These are phyloP conservation scores for Chiua sp. DNA, from an alignment of 1,284 basidiomycete genomes.

Conservation along the genomic window DNA sequence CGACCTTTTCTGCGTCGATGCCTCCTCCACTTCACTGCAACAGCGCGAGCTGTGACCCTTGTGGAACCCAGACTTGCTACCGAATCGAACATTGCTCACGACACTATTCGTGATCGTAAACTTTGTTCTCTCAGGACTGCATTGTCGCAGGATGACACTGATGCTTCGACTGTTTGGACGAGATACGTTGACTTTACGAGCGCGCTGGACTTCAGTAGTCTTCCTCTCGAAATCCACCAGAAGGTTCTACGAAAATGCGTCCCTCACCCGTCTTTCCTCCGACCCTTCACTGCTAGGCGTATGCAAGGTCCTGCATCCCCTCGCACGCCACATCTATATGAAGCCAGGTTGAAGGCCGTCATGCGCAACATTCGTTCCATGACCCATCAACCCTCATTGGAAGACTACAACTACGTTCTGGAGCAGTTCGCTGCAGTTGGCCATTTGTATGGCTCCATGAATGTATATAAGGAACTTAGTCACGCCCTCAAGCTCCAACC, in stretches of 20 bases:
- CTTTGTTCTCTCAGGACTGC: slow-evolving; percentile 37
- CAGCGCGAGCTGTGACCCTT: slow-evolving; percentile 4
- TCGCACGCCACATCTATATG: slow-evolving; percentile 53
- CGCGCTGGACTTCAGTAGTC: slow-evolving; percentile 46
- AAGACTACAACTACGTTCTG: slow-evolving; percentile 77
- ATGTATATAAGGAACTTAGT: slow-evolving; percentile 65
- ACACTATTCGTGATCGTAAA: slow-evolving; percentile 32
- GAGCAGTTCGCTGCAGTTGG: slow-evolving; percentile 76
- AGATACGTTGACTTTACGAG: slow-evolving; percentile 62
- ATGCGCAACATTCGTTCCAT: slow-evolving; percentile 69
- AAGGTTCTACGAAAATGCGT: slow-evolving; percentile 69
- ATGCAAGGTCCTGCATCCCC: slow-evolving; percentile 43
- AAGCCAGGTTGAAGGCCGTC: slow-evolving; percentile 65
- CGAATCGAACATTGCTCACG: slow-evolving; percentile 9
- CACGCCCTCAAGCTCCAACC: slow-evolving; percentile 48
- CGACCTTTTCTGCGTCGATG: slow-evolving; percentile 10
- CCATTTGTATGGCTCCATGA: slow-evolving; percentile 59
- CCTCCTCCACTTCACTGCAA: slow-evolving; percentile 13
- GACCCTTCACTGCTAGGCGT: slow-evolving; percentile 45
- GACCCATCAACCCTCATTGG: slow-evolving; percentile 54
- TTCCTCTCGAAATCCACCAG: slow-evolving; percentile 71
- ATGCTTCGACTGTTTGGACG: slow-evolving; percentile 60
- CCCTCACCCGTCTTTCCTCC: slow-evolving; percentile 49
- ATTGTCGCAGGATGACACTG: slow-evolving; percentile 37
- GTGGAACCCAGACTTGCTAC: slow-evolving; percentile 5